phyloP scores from a whole-genome alignment of 2,329 filamentous ascomycete species.

The Geosmithia flava region DNA sequence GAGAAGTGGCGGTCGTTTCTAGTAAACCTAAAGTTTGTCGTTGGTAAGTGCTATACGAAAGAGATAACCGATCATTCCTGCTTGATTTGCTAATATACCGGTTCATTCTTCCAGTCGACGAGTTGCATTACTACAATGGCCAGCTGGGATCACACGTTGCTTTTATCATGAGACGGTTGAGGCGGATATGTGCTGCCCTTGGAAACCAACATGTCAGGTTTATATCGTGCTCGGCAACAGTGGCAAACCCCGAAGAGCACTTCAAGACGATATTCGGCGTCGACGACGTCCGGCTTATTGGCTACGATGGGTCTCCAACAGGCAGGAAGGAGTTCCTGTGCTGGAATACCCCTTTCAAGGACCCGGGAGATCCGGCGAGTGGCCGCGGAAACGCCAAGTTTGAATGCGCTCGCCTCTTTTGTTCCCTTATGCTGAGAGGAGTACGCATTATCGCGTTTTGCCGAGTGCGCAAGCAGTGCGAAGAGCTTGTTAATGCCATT shows the following conservation, averaged over 20 bases:
- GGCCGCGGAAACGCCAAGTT: conserved; percentile 72
- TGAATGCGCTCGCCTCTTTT: conserved; percentile 85
- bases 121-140: conserved; percentile 93
- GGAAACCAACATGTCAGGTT: conserved; percentile 81
- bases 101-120: conserved; percentile 42
- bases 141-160: conserved; percentile 89
- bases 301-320: conserved; percentile 87
- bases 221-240: conserved; percentile 91
- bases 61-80: neutral
- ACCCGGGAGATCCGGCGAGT: conserved; percentile 74
- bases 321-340: conserved; percentile 87
- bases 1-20: conserved; percentile 79
- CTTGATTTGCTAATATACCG: neutral
- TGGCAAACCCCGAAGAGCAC: conserved; percentile 83
- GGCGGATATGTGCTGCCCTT: conserved; percentile 78
- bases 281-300: conserved; percentile 65
- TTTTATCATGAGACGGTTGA: conserved; percentile 81
- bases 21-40: conserved; percentile 82
- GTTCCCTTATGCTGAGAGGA: conserved; percentile 75
- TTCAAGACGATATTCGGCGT: conserved; percentile 93
- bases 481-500: conserved; percentile 69
- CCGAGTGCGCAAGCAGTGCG: conserved; percentile 76
- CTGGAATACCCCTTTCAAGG: conserved; percentile 95
- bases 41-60: conserved; percentile 30
- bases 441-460: conserved; percentile 92